Percentiles rank a stretch among this genome's conserved stretches.
These are phyloP conservation scores for Nigrospora sphaerica DNA, from an alignment of 2,329 filamentous ascomycete species.

Conservation along the genomic window DNA sequence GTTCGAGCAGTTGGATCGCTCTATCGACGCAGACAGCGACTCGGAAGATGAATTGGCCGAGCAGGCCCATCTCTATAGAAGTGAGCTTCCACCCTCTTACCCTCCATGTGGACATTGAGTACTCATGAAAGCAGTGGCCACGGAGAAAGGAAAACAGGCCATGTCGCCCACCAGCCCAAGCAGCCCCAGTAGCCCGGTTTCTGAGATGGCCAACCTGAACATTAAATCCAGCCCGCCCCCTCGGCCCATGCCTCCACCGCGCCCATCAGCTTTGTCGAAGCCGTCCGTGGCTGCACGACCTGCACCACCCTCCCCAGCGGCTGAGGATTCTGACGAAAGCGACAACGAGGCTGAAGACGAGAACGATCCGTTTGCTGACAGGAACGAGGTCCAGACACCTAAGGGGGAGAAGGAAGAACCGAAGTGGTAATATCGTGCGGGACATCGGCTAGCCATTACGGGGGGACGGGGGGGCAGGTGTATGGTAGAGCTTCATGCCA, in stretches of 20 bases:
- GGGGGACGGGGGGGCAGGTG: too few relatives aligned
- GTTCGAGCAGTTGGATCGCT: conserved; percentile 87
- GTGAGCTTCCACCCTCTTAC: conserved; percentile 27
- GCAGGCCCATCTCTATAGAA: conserved; percentile 58
- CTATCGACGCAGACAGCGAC: conserved; percentile 69
- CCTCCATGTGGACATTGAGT: not conserved
- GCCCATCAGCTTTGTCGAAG: conserved; percentile 36
- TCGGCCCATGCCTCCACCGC: conserved; percentile 38
- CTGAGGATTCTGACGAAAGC: conserved; percentile 43
- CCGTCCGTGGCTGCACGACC: conserved; percentile 45
- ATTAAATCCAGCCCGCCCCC: conserved; percentile 29
- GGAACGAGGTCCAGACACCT: conserved; percentile 54
- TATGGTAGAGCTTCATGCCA: too few relatives aligned
- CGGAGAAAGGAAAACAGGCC: conserved; percentile 42
- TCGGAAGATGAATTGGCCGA: conserved; percentile 62
- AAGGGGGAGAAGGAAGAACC: conserved; percentile 30
- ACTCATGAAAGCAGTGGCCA: conserved; percentile 38
- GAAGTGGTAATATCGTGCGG: conserved; percentile 14
- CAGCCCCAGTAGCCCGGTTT: conserved; percentile 18
- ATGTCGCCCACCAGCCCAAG: conserved; percentile 31
- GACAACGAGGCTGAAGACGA: conserved; percentile 66
- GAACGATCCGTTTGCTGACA: conserved; percentile 82
- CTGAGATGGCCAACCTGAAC: conserved; percentile 37
- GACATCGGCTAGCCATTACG: too few relatives aligned
- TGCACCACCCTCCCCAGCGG: conserved; percentile 34